Evolutionary conservation across 768 basidiomycete species (phyloP).

Genomic region (Lactarius evosmus): DNA sequence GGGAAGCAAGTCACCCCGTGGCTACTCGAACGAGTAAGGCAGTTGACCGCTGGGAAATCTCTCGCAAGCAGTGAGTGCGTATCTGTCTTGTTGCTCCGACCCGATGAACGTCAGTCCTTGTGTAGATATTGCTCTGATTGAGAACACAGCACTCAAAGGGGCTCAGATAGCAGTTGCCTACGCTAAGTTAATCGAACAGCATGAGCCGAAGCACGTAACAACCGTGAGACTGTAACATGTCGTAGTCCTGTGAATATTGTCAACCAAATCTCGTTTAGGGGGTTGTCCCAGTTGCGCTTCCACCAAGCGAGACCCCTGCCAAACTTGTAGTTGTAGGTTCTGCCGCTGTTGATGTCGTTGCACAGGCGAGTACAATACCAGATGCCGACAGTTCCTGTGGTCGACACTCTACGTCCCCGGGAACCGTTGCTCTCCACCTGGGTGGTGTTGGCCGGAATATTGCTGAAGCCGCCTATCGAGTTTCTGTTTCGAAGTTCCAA

Average conservation of each 20-base stretch:
- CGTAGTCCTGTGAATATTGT: background rate
- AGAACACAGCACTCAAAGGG: slow-evolving; percentile 82
- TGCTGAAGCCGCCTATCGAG: slow-evolving; percentile 81
- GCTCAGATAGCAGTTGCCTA: slow-evolving; percentile 78
- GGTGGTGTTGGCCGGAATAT: slow-evolving; percentile 97
- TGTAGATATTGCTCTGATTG: slow-evolving; percentile 79
- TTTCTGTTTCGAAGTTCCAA: slow-evolving; percentile 40
- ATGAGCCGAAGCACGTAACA: slow-evolving; percentile 7
- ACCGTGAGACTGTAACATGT: slow-evolving; percentile 14
- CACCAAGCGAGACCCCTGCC: slow-evolving; percentile 31
- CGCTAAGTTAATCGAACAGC: slow-evolving; percentile 43
- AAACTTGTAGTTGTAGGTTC: slow-evolving; percentile 76
- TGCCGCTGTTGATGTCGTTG: slow-evolving; percentile 86
- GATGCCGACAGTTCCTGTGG: slow-evolving; percentile 36
- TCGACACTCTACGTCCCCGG: slow-evolving; percentile 77
- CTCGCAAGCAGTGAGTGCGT: slow-evolving; percentile 60
- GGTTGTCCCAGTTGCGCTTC: background rate
- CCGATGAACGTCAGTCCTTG: background rate
- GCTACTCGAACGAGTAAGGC: slow-evolving; percentile 78
- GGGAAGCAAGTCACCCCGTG: slow-evolving; percentile 97
- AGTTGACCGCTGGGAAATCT: slow-evolving; percentile 75
- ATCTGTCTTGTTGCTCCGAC: background rate
- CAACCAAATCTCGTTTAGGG: slow-evolving; percentile 8
- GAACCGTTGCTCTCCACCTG: slow-evolving; percentile 63
- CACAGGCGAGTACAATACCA: slow-evolving; percentile 40